Evolutionary conservation across 108 stramenopile genomes (phyloP).

Genomic region (Bacterosira constricta): DNA sequence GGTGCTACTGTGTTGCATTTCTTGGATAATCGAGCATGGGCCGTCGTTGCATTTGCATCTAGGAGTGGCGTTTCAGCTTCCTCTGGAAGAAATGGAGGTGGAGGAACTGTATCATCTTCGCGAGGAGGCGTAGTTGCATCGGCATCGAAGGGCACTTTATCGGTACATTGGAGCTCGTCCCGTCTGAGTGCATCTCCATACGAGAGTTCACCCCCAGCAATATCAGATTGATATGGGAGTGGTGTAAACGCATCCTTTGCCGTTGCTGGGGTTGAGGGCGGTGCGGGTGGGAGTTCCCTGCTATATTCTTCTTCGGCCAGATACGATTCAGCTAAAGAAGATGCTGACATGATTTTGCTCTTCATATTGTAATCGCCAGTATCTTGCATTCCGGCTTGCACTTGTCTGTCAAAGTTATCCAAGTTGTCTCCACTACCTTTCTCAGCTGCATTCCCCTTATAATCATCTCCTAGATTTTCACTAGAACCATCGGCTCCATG

Average conservation of each 20-base stretch:
- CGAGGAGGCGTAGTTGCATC: conserved; percentile 2
- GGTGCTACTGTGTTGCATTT: conserved; percentile 1
- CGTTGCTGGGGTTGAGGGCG: conserved; percentile 49
- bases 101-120: conserved; percentile 1
- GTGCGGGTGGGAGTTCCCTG: conserved; percentile 42
- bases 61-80: conserved; percentile 25
- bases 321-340: conserved; percentile 33
- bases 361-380: conserved; percentile 11
- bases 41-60: conserved; percentile 5
- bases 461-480: neutral
- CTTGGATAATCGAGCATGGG: conserved; percentile 16
- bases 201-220: conserved; percentile 26
- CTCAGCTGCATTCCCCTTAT: neutral
- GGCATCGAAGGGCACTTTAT: neutral
- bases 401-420: conserved; percentile 30
- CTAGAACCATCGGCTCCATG: neutral
- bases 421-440: neutral
- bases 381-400: neutral
- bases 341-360: conserved; percentile 30
- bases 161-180: neutral
- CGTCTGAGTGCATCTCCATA: conserved; percentile 26
- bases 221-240: conserved; percentile 28
- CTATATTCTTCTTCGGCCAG: conserved; percentile 30
- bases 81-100: conserved; percentile 15
- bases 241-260: conserved; percentile 25